phyloP scores from a whole-genome alignment of 2,329 filamentous ascomycete species.

The Xylariaceae sp. region DNA sequence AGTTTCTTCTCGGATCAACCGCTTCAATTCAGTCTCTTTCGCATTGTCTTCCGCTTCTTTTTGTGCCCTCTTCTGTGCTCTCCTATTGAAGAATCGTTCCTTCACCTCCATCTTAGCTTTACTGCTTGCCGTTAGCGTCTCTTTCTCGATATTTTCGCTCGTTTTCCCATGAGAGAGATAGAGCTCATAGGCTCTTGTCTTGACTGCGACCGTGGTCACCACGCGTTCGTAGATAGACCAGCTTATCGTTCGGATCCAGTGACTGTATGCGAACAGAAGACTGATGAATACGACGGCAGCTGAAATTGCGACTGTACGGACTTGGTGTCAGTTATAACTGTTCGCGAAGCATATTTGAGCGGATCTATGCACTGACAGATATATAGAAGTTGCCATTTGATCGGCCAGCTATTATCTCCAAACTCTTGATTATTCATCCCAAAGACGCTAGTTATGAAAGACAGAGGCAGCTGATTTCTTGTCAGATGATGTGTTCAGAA shows the following conservation, averaged over 20 bases:
- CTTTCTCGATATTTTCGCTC: neutral
- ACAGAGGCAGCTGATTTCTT: neutral
- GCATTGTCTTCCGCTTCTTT: neutral
- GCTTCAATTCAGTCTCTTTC: too few species aligned
- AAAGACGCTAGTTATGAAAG: neutral
- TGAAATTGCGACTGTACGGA: neutral
- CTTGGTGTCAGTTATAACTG: neutral
- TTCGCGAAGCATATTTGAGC: neutral
- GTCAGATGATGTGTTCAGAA: neutral
- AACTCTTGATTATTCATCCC: neutral
- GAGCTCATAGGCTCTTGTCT: neutral
- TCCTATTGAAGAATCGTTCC: neutral
- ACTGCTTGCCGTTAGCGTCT: neutral
- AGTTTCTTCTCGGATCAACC: too few species aligned
- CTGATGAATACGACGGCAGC: neutral
- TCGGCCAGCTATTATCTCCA: neutral
- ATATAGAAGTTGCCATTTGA: neutral
- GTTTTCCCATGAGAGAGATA: neutral
- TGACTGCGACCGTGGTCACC: neutral
- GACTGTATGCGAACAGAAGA: neutral
- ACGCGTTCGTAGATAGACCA: neutral
- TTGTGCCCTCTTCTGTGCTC: neutral
- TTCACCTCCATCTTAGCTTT: neutral
- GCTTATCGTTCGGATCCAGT: neutral
- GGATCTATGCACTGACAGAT: neutral